Evolutionary conservation across 2,329 filamentous ascomycete genomes (phyloP).

Genomic region (Fusarium sp.): DNA sequence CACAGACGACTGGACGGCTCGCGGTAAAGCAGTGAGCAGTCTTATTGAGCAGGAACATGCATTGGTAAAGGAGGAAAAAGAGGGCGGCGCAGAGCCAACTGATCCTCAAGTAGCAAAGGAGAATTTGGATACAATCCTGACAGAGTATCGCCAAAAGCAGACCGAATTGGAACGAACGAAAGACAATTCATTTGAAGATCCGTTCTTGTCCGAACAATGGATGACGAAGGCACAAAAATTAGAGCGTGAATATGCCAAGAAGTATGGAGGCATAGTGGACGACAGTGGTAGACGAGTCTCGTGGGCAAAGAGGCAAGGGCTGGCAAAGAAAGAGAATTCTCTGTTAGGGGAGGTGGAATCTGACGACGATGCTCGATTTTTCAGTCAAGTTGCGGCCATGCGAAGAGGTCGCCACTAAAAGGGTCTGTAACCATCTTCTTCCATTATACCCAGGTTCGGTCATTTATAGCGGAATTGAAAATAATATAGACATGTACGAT

Average conservation of each 20-base stretch:
- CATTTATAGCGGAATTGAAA: constrained; percentile 11
- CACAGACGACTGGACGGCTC: constrained; percentile 55
- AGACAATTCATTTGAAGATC: constrained; percentile 15
- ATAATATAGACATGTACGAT: neutral
- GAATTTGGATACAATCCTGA: constrained; percentile 25
- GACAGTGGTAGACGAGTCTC: neutral
- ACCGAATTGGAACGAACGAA: neutral
- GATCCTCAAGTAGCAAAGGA: constrained; percentile 11
- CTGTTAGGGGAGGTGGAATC: neutral
- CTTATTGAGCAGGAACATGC: constrained; percentile 55
- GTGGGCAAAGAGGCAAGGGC: neutral
- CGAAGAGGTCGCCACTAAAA: neutral
- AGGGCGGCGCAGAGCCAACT: neutral
- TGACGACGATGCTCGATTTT: neutral
- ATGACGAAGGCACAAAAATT: neutral
- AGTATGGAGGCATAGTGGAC: neutral
- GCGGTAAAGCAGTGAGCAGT: constrained; percentile 54
- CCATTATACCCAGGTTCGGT: constrained; percentile 18
- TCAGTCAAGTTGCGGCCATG: neutral
- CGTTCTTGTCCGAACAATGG: constrained; percentile 23
- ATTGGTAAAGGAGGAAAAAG: constrained; percentile 43
- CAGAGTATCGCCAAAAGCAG: constrained; percentile 17
- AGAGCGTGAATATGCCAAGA: neutral
- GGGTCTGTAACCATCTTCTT: neutral
- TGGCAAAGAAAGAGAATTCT: neutral